Percentiles rank a stretch among this genome's conserved stretches.
Conservation (phyloP, 2,329 filamentous ascomycete genomes). For the Chrysosporium queenslandicum region DNA sequence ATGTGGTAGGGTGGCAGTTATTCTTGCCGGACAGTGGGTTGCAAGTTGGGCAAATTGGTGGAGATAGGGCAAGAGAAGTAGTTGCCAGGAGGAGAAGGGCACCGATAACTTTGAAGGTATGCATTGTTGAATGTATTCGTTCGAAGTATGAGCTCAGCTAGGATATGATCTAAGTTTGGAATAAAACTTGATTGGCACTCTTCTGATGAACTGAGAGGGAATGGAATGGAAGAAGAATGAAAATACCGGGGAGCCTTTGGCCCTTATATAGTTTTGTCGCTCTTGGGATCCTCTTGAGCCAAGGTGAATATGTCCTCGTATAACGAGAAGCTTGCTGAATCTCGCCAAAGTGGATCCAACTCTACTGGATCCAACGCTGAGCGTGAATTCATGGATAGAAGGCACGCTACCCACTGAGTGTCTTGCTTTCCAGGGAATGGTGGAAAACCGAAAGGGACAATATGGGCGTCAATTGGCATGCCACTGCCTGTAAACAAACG, state of each 20-base stretch:
- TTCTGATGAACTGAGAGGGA: not conserved
- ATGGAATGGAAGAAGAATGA: not conserved
- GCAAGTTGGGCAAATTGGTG: constrained; percentile 30
- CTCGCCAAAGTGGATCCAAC: not conserved
- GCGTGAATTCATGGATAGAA: not conserved
- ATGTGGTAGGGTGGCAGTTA: constrained; percentile 36
- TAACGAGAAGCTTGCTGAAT: not conserved
- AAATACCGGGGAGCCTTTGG: not conserved
- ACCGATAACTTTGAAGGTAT: constrained; percentile 20
- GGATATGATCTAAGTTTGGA: too few relatives aligned
- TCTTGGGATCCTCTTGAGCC: too few relatives aligned
- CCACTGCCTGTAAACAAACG: not conserved
- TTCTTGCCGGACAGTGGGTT: constrained; percentile 34
- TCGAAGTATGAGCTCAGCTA: not conserved
- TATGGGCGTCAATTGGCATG: not conserved
- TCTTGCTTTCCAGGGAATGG: not conserved
- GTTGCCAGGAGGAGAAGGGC: constrained; percentile 23
- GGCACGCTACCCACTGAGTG: not conserved
- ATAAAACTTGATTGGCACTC: not conserved
- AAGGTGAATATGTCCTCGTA: too few relatives aligned
- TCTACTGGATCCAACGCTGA: not conserved
- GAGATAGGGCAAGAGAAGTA: constrained; percentile 14
- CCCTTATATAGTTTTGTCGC: constrained; percentile 1
- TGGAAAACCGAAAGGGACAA: not conserved
- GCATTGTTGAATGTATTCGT: constrained; percentile 21